These are phyloP conservation scores for Puccinia coronata DNA, from an alignment of 1,284 basidiomycete species.

Conservation along the genomic window DNA sequence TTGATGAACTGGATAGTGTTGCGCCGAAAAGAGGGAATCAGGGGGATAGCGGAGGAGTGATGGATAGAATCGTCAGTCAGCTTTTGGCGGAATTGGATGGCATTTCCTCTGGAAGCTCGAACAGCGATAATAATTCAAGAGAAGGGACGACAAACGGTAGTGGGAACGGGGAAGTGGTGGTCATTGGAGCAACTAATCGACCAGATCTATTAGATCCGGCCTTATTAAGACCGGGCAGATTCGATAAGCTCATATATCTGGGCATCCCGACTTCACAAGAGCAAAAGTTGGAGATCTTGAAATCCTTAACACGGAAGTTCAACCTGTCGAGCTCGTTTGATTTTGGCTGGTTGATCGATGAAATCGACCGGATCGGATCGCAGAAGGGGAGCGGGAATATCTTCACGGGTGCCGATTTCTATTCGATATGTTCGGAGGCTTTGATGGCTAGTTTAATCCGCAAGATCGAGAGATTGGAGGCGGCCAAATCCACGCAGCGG, in stretches of 20 bases:
- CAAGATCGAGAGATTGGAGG: constrained; percentile 64
- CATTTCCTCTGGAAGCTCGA: constrained; percentile 56
- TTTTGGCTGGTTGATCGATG: constrained; percentile 69
- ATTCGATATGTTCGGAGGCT: constrained; percentile 94
- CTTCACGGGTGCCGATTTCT: constrained; percentile 92
- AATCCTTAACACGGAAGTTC: constrained; percentile 91
- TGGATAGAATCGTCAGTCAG: constrained; percentile 62
- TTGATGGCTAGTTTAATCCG: constrained; percentile 88
- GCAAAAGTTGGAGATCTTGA: constrained; percentile 81
- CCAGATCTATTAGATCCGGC: constrained; percentile 62
- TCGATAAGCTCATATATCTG: constrained; percentile 95
- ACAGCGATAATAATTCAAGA: constrained; percentile 13
- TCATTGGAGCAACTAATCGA: constrained; percentile 62
- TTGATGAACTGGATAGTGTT: constrained; percentile 62
- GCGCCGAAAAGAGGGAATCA: constrained; percentile 62
- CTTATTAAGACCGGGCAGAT: constrained; percentile 67
- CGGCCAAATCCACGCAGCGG: constrained; percentile 51
- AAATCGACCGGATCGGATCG: constrained; percentile 18
- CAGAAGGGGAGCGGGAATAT: constrained; percentile 56
- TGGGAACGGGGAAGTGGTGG: constrained; percentile 61
- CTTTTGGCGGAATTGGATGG: constrained; percentile 62
- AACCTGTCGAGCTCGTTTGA: constrained; percentile 72
- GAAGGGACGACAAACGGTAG: constrained; percentile 51
- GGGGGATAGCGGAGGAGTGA: constrained; percentile 62
- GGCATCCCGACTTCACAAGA: constrained; percentile 85